Percentiles rank a stretch among this genome's conserved stretches.
These are phyloP conservation scores for Gossypium davidsonii DNA, from an alignment of 441 rosid species.

Conservation along the genomic window DNA sequence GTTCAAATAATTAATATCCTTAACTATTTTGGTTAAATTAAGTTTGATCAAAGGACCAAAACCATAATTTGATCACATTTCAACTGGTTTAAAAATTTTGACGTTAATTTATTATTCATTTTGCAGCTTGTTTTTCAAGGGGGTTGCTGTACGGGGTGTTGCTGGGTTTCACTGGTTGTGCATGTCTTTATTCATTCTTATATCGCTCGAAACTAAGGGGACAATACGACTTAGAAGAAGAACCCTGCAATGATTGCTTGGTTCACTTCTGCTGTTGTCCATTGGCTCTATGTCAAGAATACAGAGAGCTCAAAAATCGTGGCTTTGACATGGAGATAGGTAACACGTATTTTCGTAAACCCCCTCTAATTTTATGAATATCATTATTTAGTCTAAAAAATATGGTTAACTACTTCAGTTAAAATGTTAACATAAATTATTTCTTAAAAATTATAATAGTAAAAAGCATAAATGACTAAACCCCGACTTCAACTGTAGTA, in stretches of 20 bases:
- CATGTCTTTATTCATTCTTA: background rate
- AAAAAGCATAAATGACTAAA: background rate
- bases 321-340: conserved; percentile 5
- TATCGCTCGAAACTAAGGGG: background rate
- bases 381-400: too few relatives aligned
- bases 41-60: too few relatives aligned
- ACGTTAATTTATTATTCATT: background rate
- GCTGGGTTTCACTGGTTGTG: background rate
- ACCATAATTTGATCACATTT: background rate
- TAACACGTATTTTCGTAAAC: background rate
- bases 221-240: background rate
- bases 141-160: background rate
- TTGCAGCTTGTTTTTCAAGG: background rate
- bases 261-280: background rate
- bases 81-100: too few relatives aligned
- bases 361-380: too few relatives aligned
- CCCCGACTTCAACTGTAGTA: background rate
- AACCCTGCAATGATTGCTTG: background rate
- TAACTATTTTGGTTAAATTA: background rate
- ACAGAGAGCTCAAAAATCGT: background rate
- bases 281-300: background rate
- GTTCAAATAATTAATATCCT: too few relatives aligned
- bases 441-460: too few relatives aligned
- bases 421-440: too few relatives aligned
- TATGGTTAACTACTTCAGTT: too few relatives aligned